Percentiles rank a stretch among this genome's conserved stretches.
Conservation (phyloP, 805 yeast genomes). For the Phaffomyces opuntiae region DNA sequence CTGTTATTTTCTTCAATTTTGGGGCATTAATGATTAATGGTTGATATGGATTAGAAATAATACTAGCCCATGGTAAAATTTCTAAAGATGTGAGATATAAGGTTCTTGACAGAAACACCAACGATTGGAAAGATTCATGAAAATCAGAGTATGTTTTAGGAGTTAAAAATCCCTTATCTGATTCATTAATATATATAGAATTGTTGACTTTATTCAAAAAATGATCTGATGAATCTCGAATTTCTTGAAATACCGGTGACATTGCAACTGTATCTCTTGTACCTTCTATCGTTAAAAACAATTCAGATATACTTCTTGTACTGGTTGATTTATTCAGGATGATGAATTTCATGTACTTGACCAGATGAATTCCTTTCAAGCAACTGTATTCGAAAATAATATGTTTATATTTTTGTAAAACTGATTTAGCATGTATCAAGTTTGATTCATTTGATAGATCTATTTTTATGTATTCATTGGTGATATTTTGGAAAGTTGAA, state of each 20-base stretch:
- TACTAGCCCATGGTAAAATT: not conserved
- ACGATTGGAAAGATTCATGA: not conserved
- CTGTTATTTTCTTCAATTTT: not conserved
- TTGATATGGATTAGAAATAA: slow-evolving; percentile 1
- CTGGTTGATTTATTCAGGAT: not conserved
- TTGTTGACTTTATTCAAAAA: slow-evolving; percentile 1
- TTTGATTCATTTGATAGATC: not conserved
- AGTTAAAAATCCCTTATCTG: slow-evolving; percentile 5
- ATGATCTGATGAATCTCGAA: not conserved
- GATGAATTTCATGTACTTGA: not conserved
- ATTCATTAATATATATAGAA: slow-evolving; percentile 3
- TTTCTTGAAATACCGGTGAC: not conserved
- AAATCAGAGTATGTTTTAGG: not conserved
- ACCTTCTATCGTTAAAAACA: not conserved
- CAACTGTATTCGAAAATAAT: slow-evolving; percentile 4
- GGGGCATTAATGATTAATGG: not conserved
- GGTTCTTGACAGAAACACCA: not conserved
- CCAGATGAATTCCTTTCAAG: not conserved
- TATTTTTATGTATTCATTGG: not conserved
- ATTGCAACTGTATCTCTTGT: slow-evolving; percentile 4
- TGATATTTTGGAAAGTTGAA: not conserved
- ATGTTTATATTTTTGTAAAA: not conserved
- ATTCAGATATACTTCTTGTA: slow-evolving; percentile 1
- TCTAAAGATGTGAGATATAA: not conserved
- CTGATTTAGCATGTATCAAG: not conserved